Evolutionary conservation across 495 filamentous ascomycete species (phyloP).

Genomic region (Neurospora sp.): DNA sequence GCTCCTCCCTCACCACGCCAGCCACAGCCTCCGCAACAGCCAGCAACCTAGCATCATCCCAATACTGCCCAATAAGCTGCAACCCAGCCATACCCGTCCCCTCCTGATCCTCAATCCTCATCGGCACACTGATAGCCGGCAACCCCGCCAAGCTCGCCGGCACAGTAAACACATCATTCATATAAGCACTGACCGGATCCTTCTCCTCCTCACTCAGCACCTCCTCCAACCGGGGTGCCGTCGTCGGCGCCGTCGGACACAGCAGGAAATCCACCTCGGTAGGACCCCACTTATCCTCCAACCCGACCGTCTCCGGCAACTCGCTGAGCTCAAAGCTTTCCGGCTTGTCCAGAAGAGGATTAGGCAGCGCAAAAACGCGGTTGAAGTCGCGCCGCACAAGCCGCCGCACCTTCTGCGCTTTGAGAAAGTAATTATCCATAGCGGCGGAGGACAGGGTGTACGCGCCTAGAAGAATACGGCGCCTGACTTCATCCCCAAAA

Average conservation of each 20-base stretch:
- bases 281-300: constrained; percentile 36
- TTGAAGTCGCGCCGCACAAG: constrained; percentile 83
- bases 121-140: constrained; percentile 78
- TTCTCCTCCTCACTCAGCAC: constrained; percentile 26
- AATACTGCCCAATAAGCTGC: constrained; percentile 87
- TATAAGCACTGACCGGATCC: constrained; percentile 47
- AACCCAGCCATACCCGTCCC: constrained; percentile 50
- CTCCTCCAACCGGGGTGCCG: constrained; percentile 55
- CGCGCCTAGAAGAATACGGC: constrained; percentile 79
- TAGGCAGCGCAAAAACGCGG: constrained; percentile 54
- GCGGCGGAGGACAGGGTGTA: constrained; percentile 85
- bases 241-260: constrained; percentile 76
- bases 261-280: constrained; percentile 72
- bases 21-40: constrained; percentile 42
- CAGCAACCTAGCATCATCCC: constrained; percentile 64
- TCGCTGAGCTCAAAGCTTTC: constrained; percentile 39
- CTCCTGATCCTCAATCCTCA: constrained; percentile 28
- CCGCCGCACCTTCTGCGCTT: constrained; percentile 80
- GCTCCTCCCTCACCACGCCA: neutral
- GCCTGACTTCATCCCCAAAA: constrained; percentile 77
- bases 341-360: constrained; percentile 43
- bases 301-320: constrained; percentile 26
- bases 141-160: constrained; percentile 89
- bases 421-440: constrained; percentile 93
- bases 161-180: constrained; percentile 92